phyloP scores from a whole-genome alignment of 1,284 basidiomycete genomes.

The Ceratobasidium sp. region DNA sequence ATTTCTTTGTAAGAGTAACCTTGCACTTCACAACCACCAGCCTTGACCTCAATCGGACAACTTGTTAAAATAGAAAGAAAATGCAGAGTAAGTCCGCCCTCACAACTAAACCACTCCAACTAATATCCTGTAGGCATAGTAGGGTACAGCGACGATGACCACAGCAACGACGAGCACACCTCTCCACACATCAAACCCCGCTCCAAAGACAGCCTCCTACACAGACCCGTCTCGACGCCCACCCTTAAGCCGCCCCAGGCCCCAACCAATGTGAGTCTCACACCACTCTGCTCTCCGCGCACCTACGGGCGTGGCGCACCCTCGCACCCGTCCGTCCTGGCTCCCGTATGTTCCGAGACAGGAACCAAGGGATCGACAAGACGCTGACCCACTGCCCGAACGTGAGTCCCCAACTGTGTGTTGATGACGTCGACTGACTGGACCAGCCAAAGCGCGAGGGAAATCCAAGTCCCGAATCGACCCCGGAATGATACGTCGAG shows the following conservation, averaged over 20 bases:
- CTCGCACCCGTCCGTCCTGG: conserved; percentile 31
- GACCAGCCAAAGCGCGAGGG: conserved; percentile 22
- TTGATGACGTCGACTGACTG: not conserved
- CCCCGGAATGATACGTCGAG: conserved; percentile 23
- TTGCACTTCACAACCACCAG: conserved; percentile 15
- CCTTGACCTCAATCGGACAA: not conserved
- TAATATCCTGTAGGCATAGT: conserved; percentile 11
- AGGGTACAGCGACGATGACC: conserved; percentile 34
- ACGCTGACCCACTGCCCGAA: conserved; percentile 55
- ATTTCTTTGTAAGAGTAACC: conserved; percentile 21
- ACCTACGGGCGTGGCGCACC: conserved; percentile 38
- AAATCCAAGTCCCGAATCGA: conserved; percentile 14
- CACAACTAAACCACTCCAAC: not conserved
- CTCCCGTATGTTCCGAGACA: conserved; percentile 56
- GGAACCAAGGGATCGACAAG: conserved; percentile 61
- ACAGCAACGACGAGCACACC: conserved; percentile 27
- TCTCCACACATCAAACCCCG: conserved; percentile 8
- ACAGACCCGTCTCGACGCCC: conserved; percentile 1
- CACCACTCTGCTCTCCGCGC: not conserved
- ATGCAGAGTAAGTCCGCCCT: conserved; percentile 20
- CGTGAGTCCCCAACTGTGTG: conserved; percentile 51
- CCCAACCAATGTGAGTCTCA: conserved; percentile 36
- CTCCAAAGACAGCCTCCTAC: conserved; percentile 13
- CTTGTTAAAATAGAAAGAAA: not conserved
- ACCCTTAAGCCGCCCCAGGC: not conserved